Percentiles rank a stretch among this genome's conserved stretches.
Evolutionary conservation across 495 filamentous ascomycete genomes (phyloP).

Genomic region (Hypoxylon rickii): DNA sequence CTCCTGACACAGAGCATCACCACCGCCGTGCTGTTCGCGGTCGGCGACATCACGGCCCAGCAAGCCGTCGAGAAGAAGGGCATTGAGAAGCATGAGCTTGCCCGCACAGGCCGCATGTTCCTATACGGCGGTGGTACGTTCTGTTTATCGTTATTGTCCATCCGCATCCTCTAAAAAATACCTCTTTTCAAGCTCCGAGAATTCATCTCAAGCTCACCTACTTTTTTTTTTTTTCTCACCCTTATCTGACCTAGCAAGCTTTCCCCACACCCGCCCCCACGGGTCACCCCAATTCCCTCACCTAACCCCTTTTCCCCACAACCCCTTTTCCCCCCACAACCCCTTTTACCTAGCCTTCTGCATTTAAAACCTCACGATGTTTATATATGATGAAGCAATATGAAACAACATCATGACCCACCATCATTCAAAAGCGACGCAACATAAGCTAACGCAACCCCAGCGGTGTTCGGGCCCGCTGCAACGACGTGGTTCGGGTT

Average conservation of each 20-base stretch:
- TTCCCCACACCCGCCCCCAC: conserved; percentile 16
- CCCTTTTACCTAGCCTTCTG: neutral
- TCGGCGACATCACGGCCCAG: conserved; percentile 91
- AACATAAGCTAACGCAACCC: conserved; percentile 23
- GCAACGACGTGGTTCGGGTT: conserved; percentile 89
- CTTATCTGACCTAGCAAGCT: conserved; percentile 11
- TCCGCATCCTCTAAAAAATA: too few relatives aligned
- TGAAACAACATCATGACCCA: neutral
- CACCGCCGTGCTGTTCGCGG: conserved; percentile 85
- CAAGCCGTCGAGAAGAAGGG: conserved; percentile 87
- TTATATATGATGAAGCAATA: neutral
- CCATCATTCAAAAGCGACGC: too few relatives aligned
- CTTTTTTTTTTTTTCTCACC: neutral
- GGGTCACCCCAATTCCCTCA: conserved; percentile 16
- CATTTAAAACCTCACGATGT: neutral
- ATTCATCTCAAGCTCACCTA: conserved; percentile 12
- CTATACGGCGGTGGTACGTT: conserved; percentile 83
- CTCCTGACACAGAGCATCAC: conserved; percentile 88
- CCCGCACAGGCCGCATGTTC: conserved; percentile 86
- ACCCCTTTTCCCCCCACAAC: neutral
- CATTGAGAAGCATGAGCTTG: conserved; percentile 75
- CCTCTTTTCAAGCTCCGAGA: too few relatives aligned
- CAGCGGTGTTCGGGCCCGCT: conserved; percentile 87
- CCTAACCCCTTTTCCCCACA: neutral
- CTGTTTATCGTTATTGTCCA: conserved; percentile 4